A percentile compares a stretch with the other conserved stretches of the same genome.
Conservation (phyloP, 352 stramenopile genomes). For the Globisporangium ultimum region DNA sequence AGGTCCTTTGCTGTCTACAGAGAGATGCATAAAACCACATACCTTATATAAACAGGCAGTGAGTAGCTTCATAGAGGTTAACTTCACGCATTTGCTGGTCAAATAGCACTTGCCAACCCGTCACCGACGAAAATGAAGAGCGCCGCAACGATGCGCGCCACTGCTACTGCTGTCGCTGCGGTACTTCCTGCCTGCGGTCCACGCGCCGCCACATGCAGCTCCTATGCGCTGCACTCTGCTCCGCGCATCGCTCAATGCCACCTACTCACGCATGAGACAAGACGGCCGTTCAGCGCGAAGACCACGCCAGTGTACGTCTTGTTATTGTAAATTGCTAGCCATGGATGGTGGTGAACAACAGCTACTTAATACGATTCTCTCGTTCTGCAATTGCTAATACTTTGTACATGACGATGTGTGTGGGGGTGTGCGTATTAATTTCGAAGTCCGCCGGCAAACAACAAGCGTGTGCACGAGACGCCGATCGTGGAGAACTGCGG, state of each 20-base stretch:
- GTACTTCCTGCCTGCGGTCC: too few relatives aligned
- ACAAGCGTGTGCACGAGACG: constrained; percentile 48
- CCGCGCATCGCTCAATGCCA: too few relatives aligned
- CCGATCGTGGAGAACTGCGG: constrained; percentile 50
- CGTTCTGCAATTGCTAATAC: not conserved
- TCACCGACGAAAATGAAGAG: not conserved
- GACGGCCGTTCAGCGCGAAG: constrained; percentile 1
- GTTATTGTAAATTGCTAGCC: not conserved
- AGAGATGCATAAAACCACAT: not conserved
- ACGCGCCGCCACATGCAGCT: too few relatives aligned
- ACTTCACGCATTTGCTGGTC: too few relatives aligned
- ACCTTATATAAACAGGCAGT: not conserved
- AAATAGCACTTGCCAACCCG: too few relatives aligned
- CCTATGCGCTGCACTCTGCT: not conserved
- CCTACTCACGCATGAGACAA: not conserved
- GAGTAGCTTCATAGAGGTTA: not conserved
- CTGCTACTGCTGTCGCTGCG: not conserved
- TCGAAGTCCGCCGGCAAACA: constrained; percentile 26
- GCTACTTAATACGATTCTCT: not conserved
- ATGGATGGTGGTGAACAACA: not conserved
- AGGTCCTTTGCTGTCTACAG: too few relatives aligned
- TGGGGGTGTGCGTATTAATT: too few relatives aligned
- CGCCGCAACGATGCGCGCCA: not conserved
- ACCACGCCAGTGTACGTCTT: not conserved
- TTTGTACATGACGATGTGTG: not conserved